These are phyloP conservation scores for Tetracladium setigerum DNA, from an alignment of 495 filamentous ascomycete genomes.

Conservation along the genomic window DNA sequence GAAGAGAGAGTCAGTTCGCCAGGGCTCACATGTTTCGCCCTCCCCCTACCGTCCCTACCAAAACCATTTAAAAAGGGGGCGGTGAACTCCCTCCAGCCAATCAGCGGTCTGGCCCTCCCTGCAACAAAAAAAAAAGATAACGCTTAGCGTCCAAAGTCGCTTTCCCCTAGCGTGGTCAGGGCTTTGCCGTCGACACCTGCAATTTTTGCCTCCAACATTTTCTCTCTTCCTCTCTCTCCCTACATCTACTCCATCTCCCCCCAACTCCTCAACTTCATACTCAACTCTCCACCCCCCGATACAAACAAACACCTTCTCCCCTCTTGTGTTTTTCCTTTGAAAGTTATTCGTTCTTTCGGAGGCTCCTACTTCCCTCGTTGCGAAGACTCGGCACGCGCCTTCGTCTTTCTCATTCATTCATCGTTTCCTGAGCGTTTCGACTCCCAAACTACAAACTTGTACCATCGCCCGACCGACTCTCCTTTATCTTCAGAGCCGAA, in stretches of 20 bases:
- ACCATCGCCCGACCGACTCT: constrained; percentile 13
- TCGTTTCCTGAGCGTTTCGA: constrained; percentile 31
- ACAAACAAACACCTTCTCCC: constrained; percentile 13
- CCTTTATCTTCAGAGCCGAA: constrained; percentile 3
- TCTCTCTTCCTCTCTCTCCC: too few relatives aligned
- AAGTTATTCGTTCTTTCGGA: constrained; percentile 35
- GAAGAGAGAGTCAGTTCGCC: too few relatives aligned
- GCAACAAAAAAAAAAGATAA: too few relatives aligned
- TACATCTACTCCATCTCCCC: background rate
- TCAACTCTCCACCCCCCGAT: background rate
- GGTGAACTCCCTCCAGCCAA: too few relatives aligned
- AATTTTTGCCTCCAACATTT: background rate
- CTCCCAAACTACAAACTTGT: constrained; percentile 19
- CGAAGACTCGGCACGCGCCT: constrained; percentile 21
- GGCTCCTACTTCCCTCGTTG: constrained; percentile 29
- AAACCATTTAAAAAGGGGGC: too few relatives aligned
- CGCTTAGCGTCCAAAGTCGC: too few relatives aligned
- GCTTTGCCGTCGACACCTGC: background rate
- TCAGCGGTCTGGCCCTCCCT: too few relatives aligned
- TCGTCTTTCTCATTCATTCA: constrained; percentile 14
- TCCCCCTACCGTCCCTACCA: too few relatives aligned
- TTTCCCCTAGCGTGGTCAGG: background rate
- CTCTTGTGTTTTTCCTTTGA: constrained; percentile 31
- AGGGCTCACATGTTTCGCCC: too few relatives aligned
- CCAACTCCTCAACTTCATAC: constrained; percentile 10